These are phyloP conservation scores for Manihot esculenta DNA, from an alignment of 441 rosid genomes.

Conservation along the genomic window DNA sequence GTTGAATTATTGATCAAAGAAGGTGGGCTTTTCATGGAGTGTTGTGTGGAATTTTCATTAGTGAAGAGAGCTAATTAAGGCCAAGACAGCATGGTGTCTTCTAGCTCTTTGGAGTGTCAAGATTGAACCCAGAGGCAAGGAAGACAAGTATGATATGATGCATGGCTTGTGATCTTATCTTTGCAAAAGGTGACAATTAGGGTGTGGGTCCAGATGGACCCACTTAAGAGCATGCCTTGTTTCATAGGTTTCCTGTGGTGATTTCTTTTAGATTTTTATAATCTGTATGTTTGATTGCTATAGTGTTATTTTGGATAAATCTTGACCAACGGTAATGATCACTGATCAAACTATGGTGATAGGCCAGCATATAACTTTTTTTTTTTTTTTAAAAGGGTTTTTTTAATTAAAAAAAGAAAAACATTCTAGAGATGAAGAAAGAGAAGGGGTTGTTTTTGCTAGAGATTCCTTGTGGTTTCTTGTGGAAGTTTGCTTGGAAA, in stretches of 20 bases:
- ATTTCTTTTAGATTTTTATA: constrained; percentile 22
- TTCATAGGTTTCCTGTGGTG: constrained; percentile 6
- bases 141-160: neutral
- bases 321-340: neutral
- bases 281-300: constrained; percentile 17
- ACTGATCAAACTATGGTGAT: neutral
- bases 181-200: constrained; percentile 27
- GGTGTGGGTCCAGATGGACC: constrained; percentile 38
- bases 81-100: constrained; percentile 33
- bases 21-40: constrained; percentile 26
- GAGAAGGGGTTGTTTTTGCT: neutral
- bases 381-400: neutral
- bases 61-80: constrained; percentile 1
- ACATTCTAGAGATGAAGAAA: neutral
- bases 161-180: constrained; percentile 31
- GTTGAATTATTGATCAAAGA: constrained; percentile 31
- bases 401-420: neutral
- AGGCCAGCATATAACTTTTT: neutral
- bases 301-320: constrained; percentile 18
- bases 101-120: constrained; percentile 19
- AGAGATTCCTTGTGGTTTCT: constrained; percentile 34
- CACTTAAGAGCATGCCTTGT: constrained; percentile 26
- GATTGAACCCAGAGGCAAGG: constrained; percentile 8
- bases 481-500: constrained; percentile 33
- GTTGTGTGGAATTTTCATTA: constrained; percentile 21